Base-by-base conservation (phyloP, 1,284 basidiomycete genomes). In the Tylopilus sp. region DNA sequence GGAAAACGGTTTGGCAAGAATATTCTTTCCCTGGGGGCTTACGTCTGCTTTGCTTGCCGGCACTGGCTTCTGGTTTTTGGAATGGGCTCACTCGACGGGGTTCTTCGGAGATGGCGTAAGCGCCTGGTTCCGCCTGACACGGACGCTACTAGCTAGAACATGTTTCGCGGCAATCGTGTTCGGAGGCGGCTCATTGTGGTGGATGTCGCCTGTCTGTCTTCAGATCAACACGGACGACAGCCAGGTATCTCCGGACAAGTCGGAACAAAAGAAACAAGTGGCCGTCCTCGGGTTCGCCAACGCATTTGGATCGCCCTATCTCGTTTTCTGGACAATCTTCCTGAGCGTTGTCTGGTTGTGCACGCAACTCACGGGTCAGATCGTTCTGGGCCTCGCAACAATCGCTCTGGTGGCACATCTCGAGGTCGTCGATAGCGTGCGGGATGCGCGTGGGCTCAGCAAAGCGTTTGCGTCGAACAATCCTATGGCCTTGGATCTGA, bases 261-360 rank as follows among this genome's bases (percentile, higher is more conserved):
- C 44, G 13, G 59, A 59, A 36, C 59, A 49, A 19, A 84, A 81
- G 62, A 77, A 76, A 16, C 81, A 87, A 71, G 87, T 96, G 58
- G 87, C 86, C 24, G 87, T 99, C 1, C 81, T 96, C 2, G 96
- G 97, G 0, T 98, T 94, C 74, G 93, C 94, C 1, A 99, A 99
- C 78, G 89, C 93, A 0, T 95, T 92, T 71, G 98, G 96, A 5
- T 90, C 95, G 24, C 90, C 92, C 0, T 98, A 96, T 78, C 80
- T 97, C 60, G 81, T 98, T 55, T 93, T 98, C 74, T 90, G 92
- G 84, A 84, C 87, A 24, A 84, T 93, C 36, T 80, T 86, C 52
- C 87, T 97, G 58, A 82, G 85, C 18, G 63, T 93, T 32, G 81
- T 91, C 15, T 96, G 91, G 80, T 38, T 78, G 13, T 79, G 73